Evolutionary conservation across 441 rosid species (phyloP).

Genomic region (Arabidopsis hybrid): DNA sequence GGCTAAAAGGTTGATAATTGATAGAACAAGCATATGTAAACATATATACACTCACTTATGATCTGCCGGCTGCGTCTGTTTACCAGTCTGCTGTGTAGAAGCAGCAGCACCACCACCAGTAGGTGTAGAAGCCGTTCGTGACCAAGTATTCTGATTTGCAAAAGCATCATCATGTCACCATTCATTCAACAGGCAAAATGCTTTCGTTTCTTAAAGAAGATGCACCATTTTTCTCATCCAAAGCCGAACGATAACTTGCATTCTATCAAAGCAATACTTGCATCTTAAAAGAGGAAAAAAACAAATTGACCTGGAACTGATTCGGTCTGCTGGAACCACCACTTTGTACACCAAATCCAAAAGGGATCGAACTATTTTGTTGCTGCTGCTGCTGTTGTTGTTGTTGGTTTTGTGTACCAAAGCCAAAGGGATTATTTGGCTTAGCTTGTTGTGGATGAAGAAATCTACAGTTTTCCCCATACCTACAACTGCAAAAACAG

Average conservation of each 20-base stretch:
- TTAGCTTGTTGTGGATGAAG: slow-evolving; percentile 69
- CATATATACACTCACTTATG: slow-evolving; percentile 61
- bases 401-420: slow-evolving; percentile 56
- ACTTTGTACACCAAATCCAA: slow-evolving; percentile 84
- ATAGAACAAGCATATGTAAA: slow-evolving; percentile 6
- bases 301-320: slow-evolving; percentile 64
- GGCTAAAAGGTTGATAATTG: not conserved
- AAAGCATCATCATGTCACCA: slow-evolving; percentile 28
- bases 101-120: slow-evolving; percentile 48
- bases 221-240: not conserved
- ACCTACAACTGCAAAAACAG: slow-evolving; percentile 71
- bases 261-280: slow-evolving; percentile 8
- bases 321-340: slow-evolving; percentile 50
- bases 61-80: slow-evolving; percentile 59
- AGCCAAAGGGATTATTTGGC: slow-evolving; percentile 58
- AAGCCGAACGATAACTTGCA: not conserved
- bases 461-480: slow-evolving; percentile 77
- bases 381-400: slow-evolving; percentile 42
- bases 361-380: slow-evolving; percentile 55
- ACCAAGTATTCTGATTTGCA: slow-evolving; percentile 77
- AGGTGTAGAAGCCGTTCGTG: slow-evolving; percentile 57
- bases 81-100: slow-evolving; percentile 56
- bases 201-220: slow-evolving; percentile 8
- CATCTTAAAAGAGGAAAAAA: slow-evolving; percentile 10
- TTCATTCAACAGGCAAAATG: slow-evolving; percentile 3